These are phyloP conservation scores for Tetrapisispora pingtungensis DNA, from an alignment of 805 yeast genomes.

Conservation along the genomic window DNA sequence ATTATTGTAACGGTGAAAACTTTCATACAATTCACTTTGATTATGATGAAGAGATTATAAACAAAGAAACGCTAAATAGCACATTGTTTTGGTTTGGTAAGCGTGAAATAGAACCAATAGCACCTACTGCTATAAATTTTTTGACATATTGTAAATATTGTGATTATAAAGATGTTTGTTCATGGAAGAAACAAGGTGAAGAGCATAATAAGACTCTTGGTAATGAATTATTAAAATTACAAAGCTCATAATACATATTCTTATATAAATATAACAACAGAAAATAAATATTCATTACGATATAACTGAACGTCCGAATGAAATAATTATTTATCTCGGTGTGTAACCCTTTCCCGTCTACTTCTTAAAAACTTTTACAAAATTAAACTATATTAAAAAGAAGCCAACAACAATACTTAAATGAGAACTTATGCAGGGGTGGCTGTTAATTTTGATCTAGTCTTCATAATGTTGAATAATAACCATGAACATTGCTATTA, in stretches of 20 bases:
- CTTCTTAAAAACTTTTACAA: too few species aligned
- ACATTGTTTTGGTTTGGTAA: slow-evolving; percentile 50
- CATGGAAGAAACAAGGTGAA: slow-evolving; percentile 28
- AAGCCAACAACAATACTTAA: too few species aligned
- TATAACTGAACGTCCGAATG: too few species aligned
- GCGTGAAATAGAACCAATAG: slow-evolving; percentile 38
- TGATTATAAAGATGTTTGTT: slow-evolving; percentile 38
- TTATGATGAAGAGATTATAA: slow-evolving; percentile 29
- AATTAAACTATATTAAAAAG: too few species aligned
- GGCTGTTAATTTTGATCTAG: background rate
- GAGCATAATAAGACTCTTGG: slow-evolving; percentile 12
- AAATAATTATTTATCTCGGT: too few species aligned
- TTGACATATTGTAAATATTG: slow-evolving; percentile 42
- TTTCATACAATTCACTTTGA: slow-evolving; percentile 35
- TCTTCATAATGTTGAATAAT: too few species aligned
- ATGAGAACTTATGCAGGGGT: too few species aligned
- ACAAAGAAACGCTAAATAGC: slow-evolving; percentile 27
- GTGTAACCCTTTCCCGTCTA: too few species aligned
- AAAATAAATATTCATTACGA: background rate
- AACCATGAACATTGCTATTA: too few species aligned
- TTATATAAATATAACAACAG: background rate
- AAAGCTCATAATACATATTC: background rate
- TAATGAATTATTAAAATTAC: slow-evolving; percentile 1
- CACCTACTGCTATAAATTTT: slow-evolving; percentile 28
- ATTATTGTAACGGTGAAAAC: slow-evolving; percentile 36